Evolutionary conservation across 495 filamentous ascomycete species (phyloP).

Genomic region (Hyphodiscus hymeniophilus): DNA sequence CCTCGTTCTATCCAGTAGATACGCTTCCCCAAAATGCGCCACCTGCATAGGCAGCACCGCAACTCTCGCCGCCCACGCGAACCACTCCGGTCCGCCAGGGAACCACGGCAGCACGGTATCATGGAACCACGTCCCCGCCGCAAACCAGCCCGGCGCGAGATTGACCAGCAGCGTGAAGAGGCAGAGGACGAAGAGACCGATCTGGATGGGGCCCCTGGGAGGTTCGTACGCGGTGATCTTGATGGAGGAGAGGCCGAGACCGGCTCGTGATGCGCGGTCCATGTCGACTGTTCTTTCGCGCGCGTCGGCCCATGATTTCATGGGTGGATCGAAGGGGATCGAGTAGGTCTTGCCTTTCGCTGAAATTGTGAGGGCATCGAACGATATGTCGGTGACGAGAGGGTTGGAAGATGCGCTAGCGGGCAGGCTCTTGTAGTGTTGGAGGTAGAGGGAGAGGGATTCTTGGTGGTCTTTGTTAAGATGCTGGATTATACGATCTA

Average conservation of each 20-base stretch:
- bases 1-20: slow-evolving; percentile 37
- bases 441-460: slow-evolving; percentile 54
- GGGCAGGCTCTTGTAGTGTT: slow-evolving; percentile 38
- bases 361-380: slow-evolving; percentile 43
- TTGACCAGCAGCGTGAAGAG: slow-evolving; percentile 37
- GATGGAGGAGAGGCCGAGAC: slow-evolving; percentile 46
- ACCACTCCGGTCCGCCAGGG: slow-evolving; percentile 41
- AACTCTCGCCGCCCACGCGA: slow-evolving; percentile 31
- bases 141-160: slow-evolving; percentile 33
- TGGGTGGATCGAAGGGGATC: slow-evolving; percentile 53
- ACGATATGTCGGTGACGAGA: slow-evolving; percentile 45
- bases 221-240: slow-evolving; percentile 46
- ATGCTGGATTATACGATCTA: slow-evolving; percentile 58
- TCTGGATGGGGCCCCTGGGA: slow-evolving; percentile 34
- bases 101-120: slow-evolving; percentile 34
- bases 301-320: slow-evolving; percentile 48
- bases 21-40: slow-evolving; percentile 47
- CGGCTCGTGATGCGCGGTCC: slow-evolving; percentile 47
- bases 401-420: slow-evolving; percentile 30
- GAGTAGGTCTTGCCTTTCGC: slow-evolving; percentile 30
- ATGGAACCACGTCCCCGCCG: slow-evolving; percentile 46
- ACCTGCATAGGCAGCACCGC: slow-evolving; percentile 38
- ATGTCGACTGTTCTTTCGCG: slow-evolving; percentile 57
- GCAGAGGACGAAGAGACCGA: slow-evolving; percentile 37
- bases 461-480: slow-evolving; percentile 67